Base-by-base conservation (phyloP, 768 basidiomycete genomes). In the Leucosporidium scottii region DNA sequence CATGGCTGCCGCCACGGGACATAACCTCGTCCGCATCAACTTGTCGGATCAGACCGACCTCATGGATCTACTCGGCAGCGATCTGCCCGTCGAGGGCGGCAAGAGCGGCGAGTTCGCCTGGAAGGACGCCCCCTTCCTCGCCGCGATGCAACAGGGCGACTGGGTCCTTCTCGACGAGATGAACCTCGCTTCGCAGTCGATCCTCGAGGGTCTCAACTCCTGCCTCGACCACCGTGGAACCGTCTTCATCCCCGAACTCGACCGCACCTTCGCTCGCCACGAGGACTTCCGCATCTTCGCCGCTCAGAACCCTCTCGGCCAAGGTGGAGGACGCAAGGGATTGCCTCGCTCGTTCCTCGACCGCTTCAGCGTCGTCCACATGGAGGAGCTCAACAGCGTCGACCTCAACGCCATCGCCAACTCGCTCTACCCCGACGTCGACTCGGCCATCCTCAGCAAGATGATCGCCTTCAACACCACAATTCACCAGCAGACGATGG, bases 151-250 rank as follows among this genome's bases (percentile, higher is more conserved):
- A 76, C 84, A 89, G n/a, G 96, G 96, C 1, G 86, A 91, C 67
- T 99, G 96, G 96, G 94, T 98, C 8, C 84, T 99, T 9, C 83
- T 99, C 15, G 96, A 99, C 76, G 96, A 99, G 64, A 98, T 99
- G 96, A 99, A 99, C 76, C 83, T 99, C 49, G 94, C 94, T 0
- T 91, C 94, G 36, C 94, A 99, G 75, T 87, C 96, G 0, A 88
- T 99, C 7, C 84, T 99, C 2, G 96, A 99, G 79, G 96, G 96
- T 34, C 84, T 99, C 50, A 99, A 99, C 75, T 92, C 96, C 1
- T 85, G 94, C 15, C 80, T 99, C 36, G 96, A 99, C 78, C 94
- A 98, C 78, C 86, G 96, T 61, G 94, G 96, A 34, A 86, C 87
- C 1, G 91, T 96, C 30, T 98, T 87, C 78, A 88, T 99, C 51